Conservation (phyloP, 768 basidiomycete genomes). For the Pulveroboletus sp. region DNA sequence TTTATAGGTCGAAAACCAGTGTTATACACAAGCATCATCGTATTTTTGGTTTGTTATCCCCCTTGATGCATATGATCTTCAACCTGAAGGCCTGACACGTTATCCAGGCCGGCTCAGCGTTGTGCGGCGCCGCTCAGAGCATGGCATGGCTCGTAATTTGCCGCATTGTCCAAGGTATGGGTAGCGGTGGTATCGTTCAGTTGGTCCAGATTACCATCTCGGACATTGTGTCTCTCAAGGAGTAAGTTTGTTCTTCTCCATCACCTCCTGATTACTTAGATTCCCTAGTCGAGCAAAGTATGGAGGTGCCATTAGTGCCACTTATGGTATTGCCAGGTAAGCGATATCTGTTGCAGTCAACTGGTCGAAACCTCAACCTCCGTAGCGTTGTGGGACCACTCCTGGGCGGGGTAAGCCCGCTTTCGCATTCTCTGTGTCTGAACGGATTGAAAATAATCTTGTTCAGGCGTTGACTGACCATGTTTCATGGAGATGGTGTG, state of each 20-base stretch:
- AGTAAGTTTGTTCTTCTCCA: constrained; percentile 41
- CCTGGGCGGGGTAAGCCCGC: constrained; percentile 32
- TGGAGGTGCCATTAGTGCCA: constrained; percentile 64
- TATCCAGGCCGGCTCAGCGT: constrained; percentile 65
- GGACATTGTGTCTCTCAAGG: constrained; percentile 79
- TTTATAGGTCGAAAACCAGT: constrained; percentile 64
- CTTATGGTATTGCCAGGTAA: constrained; percentile 68
- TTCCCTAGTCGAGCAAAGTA: constrained; percentile 68
- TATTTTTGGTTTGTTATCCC: constrained; percentile 56
- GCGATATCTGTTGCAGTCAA: too few species aligned
- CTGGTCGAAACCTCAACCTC: constrained; percentile 7
- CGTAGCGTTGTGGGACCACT: constrained; percentile 44
- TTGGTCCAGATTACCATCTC: constrained; percentile 75
- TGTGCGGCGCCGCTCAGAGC: constrained; percentile 77
- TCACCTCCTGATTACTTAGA: not conserved
- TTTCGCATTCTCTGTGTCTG: not conserved
- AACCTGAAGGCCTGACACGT: too few species aligned
- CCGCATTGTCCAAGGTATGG: constrained; percentile 80
- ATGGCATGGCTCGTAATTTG: constrained; percentile 76
- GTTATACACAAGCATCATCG: constrained; percentile 58
- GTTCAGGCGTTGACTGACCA: constrained; percentile 34
- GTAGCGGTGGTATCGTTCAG: constrained; percentile 75
- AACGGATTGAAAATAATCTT: not conserved
- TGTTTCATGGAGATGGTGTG: constrained; percentile 40
- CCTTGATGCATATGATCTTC: not conserved